phyloP scores from a whole-genome alignment of 306 rosid species.

The Cucurbita maxima region DNA sequence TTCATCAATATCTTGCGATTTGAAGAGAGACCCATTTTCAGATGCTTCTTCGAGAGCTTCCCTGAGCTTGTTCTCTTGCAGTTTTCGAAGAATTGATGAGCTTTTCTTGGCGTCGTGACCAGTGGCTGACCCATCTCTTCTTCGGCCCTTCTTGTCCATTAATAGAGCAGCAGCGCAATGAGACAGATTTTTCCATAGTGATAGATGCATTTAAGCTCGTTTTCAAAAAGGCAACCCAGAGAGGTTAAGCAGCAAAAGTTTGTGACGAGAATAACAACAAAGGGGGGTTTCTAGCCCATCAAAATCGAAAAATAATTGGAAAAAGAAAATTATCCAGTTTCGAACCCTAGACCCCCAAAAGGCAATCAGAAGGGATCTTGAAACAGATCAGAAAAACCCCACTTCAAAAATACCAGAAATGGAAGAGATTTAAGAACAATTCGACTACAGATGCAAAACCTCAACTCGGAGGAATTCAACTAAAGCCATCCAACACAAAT shows the following conservation, averaged over 20 bases:
- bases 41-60: conserved; percentile 98
- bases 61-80: conserved; percentile 83
- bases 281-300: conserved; percentile 18
- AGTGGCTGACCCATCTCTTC: conserved; percentile 40
- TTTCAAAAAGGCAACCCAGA: conserved; percentile 3
- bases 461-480: not conserved
- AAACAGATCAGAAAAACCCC: conserved; percentile 12
- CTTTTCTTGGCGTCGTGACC: conserved; percentile 25
- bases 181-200: conserved; percentile 59
- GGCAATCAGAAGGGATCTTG: conserved; percentile 9
- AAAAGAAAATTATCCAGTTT: not conserved
- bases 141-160: conserved; percentile 62
- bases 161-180: conserved; percentile 61
- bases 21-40: conserved; percentile 70
- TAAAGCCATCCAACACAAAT: not conserved
- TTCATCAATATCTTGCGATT: conserved; percentile 64
- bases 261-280: not conserved
- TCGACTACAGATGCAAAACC: not conserved
- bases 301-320: not conserved
- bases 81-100: conserved; percentile 58
- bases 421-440: not conserved
- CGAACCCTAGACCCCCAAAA: conserved; percentile 13
- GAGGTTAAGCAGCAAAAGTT: not conserved
- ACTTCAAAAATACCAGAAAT: conserved; percentile 3
- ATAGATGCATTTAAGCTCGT: conserved; percentile 46